Base-by-base conservation (phyloP, 2,329 filamentous ascomycete species). In the Rhinocladiella mackenziei region DNA sequence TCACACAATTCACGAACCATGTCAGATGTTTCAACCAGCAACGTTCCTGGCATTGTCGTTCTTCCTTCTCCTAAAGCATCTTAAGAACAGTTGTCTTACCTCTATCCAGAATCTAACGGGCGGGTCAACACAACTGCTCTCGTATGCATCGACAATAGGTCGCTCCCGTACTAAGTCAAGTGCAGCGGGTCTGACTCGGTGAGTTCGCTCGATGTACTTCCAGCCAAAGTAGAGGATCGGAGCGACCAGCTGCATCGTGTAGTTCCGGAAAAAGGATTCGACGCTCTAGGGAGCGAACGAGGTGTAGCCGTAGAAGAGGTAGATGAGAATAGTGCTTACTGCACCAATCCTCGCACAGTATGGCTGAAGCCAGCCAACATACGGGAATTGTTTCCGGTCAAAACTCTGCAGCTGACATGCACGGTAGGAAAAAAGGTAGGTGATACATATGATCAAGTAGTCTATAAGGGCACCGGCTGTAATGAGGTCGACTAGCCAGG, bases 341-440 rank as follows among this genome's bases (percentile, higher is more conserved):
- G 88, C 84, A 43, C 83, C 62, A 26, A 77, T 74, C 35, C 75
- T 78, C 0, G 83, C 82, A 0, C 76, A 74, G 56, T 80, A 88
- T 2, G 85, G 85, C 67, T 87, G 84, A 29, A 77, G 70, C 48
- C 71, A 73, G 0, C 78, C 79, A 49, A 74, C 79, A 65, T 86
- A 88, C 67, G 53, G 66, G 66, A 18, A 71, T 65, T 32, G 73
- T 67, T 28, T 77, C 64, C 80, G 76, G 60, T 75, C 70, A 20
- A 76, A 29, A 2, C 67, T 67, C 53, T 77, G 74, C 1, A 64
- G 71, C 54, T 72, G 65, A 51, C 63, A 64, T 3, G 77, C 77
- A 31, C 69, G 67, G 63, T 76, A 72, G 60, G 78, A 75, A 22
- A 71, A 72, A 26, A 77, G 62, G 48, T 74, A 65, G 9, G 73